Base-by-base conservation (phyloP, 176 grass and related monocot species). In the Musa acuminata region DNA sequence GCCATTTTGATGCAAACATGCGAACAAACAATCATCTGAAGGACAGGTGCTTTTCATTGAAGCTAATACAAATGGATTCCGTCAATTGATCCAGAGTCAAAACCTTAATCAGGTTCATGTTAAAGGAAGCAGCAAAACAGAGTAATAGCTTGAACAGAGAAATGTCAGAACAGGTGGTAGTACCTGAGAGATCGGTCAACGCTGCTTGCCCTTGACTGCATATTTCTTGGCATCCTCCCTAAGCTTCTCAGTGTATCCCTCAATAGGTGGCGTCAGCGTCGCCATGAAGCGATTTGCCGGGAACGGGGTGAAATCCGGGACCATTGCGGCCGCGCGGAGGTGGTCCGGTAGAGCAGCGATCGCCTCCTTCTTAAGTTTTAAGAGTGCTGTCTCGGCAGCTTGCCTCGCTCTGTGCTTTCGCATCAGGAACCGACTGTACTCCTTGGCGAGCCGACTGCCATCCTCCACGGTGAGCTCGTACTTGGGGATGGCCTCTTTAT, bases 181-280 rank as follows among this genome's bases (percentile, higher is more conserved):
- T 9, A 81, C 71, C 75, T 71, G 27, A 72, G 22, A 8, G 21
- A 24, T 25, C 24, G 21, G 49, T 92, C 80, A 92, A 68, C 89
- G 82, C 51, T 85, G 89, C 71, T 96, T 92, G 85, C 86, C 84
- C 23, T 89, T 92, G 59, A 77, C 84, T 2, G 82, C 68, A 26
- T 82, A 80, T 43, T 89, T 89, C 71, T 85, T 85, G 62, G 89
- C 84, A 64, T 89, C 89, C 29, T 96, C 89, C 49, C 72, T 77
- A 43, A 96, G 82, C 9, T 89, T 85, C 35, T 92, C 92, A 55
- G 78, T 74, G 70, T 92, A 96, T 64, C 92, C 92, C 84, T 96
- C 92, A 81, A 96, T 92, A 55, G 89, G 92, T 35, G 92, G 87
- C n/a, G 92, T 96, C 21, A 96, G 89, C 53, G 86, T 92, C 51